Evolutionary conservation across 257 asterid genomes (phyloP).

Genomic region (Thymus quinquecostatus): DNA sequence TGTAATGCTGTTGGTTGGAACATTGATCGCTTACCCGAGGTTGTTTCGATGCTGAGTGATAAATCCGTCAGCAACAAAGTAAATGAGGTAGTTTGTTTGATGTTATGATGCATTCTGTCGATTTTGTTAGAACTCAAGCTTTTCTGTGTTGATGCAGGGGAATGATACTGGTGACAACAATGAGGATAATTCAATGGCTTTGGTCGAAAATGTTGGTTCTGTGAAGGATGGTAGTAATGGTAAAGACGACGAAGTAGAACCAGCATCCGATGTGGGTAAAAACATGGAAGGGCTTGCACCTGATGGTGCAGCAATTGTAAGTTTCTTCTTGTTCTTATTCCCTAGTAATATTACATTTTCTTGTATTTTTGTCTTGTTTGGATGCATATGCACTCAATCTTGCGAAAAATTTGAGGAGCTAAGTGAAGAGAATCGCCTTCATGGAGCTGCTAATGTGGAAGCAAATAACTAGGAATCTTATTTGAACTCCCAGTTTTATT

Average conservation of each 20-base stretch:
- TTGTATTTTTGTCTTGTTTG: not conserved
- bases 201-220: constrained; percentile 24
- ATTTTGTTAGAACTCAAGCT: not conserved
- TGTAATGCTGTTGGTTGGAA: constrained; percentile 92
- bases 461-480: constrained; percentile 6
- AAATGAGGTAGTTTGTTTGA: not conserved
- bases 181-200: constrained; percentile 22
- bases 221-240: constrained; percentile 25
- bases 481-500: constrained; percentile 5
- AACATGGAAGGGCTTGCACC: not conserved
- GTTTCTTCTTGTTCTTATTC: not conserved
- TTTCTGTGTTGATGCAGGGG: constrained; percentile 41
- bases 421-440: not conserved
- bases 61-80: constrained; percentile 36
- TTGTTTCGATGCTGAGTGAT: constrained; percentile 45
- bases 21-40: constrained; percentile 49
- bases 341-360: not conserved
- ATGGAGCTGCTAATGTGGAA: not conserved
- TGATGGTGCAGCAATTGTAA: not conserved
- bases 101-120: not conserved
- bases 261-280: constrained; percentile 29
- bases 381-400: not conserved
- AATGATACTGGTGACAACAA: constrained; percentile 18
- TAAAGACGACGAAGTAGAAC: constrained; percentile 28
- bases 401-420: not conserved